Base-by-base conservation (phyloP, 768 basidiomycete genomes). In the Rhizopogon vulgaris region DNA sequence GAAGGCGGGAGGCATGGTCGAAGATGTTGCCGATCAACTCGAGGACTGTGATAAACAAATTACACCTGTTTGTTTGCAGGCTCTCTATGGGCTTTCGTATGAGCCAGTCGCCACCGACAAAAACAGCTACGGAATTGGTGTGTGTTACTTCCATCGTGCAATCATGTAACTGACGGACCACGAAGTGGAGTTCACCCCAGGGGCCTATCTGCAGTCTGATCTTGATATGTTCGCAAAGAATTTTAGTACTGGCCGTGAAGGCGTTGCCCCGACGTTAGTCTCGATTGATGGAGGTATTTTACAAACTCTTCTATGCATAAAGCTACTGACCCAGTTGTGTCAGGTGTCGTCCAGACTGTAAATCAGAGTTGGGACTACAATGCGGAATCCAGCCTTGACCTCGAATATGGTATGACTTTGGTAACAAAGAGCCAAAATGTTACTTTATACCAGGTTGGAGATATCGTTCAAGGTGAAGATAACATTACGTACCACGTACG, bases 301-400 rank as follows among this genome's bases (percentile, higher is more conserved):
- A 6, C 25, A 3, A 8, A 24, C 30, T 15, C 24, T 46, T 36
- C 15, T 9, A n/a, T 7, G 18, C 27, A 6, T 15, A 15, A 5
- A 37, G 14, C 7, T 6, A 28, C 39, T 18, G 34, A 22, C 4
- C 39, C 25, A 30, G 24, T 56, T 55, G 46, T n/a, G 59, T 64
- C n/a, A 56, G 72, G 74, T 48, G 73, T 73, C 11, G 70, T 56
- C 38, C 78, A 80, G 54, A 76, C 70, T 3, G 64, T 69, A 15
- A 63, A 76, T 22, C 60, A 68, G 38, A 64, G 57, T 18, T 73
- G 74, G 42, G 38, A 38, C n/a, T 58, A 60, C 39, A 82, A 85
- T 46, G 81, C 75, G 17, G 87, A 87, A 72, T 83, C 85, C 24
- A 75, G 84, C 60, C 76, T 90, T 3, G 87, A 90, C 61, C 78